Base-by-base conservation (phyloP, 2,329 filamentous ascomycete genomes). In the Capronia coronata region DNA sequence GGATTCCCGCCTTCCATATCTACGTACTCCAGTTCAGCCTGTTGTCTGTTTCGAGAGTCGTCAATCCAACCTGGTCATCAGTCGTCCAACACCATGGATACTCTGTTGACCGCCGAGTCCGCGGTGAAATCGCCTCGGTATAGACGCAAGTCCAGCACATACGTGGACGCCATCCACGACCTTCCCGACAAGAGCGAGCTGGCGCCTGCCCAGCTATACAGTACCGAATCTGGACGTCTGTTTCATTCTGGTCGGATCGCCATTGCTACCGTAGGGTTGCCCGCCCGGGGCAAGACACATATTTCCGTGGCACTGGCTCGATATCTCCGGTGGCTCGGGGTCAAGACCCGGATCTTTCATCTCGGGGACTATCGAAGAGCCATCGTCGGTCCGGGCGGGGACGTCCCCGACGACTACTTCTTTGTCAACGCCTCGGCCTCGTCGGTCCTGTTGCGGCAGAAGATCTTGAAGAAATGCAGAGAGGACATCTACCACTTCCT, bases 281-380 rank as follows among this genome's bases (percentile, higher is more conserved):
- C 93, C 35, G 93, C 93, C 32, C 83, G 93, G 63, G 93, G 93
- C 54, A 98, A 98, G 72, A 98, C 93, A 16, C 93, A 98, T 64
- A 94, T 95, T 45, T 96, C 90, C 50, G 93, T 98, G 45, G 95
- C 93, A 5, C 77, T 98, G 63, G 89, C 91, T 40, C 84, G 93
- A 39, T 98, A 98, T 71, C 76, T 98, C 38, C 82, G 90, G 68
- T 98, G 93, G 93, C 79, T 98, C 32, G 93, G 93, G 55, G 93
- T 98, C 52, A 98, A 98, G 73, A 97, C 93, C 27, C 85, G 91
- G 59, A 94, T 97, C 61, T 98, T 98, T 67, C 93, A 98, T 66
- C 75, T 98, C 13, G 93, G 94, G 50, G 93, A 98, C 69, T 98
- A 98, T 67, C 85, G 93, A 59, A 82, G 93, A 65, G 90, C 89